These are phyloP conservation scores for Apiospora sp. DNA, from an alignment of 2,329 filamentous ascomycete genomes.

Conservation along the genomic window DNA sequence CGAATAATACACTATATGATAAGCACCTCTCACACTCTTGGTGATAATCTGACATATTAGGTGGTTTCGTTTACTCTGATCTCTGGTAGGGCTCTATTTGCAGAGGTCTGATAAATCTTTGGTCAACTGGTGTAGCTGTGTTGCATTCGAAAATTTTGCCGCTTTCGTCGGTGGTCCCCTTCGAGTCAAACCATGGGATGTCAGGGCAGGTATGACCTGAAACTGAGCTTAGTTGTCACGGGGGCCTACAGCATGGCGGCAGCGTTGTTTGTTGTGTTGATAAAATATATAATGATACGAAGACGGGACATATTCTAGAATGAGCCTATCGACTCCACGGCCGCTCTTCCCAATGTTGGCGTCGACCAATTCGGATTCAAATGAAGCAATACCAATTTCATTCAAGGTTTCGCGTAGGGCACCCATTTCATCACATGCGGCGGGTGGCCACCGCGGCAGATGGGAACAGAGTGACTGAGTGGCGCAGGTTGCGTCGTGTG, in stretches of 20 bases:
- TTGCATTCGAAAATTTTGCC: not conserved
- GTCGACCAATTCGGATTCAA: not conserved
- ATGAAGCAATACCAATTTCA: not conserved
- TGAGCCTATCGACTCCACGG: not conserved
- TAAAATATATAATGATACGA: not conserved
- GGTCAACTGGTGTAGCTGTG: not conserved
- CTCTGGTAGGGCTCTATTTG: not conserved
- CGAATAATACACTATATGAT: slow-evolving; percentile 7
- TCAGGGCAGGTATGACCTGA: not conserved
- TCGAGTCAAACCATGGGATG: too few species aligned
- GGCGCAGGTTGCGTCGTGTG: not conserved
- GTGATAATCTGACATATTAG: not conserved
- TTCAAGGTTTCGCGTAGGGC: slow-evolving; percentile 4
- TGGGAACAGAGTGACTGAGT: not conserved
- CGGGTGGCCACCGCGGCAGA: slow-evolving; percentile 11
- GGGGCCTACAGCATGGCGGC: not conserved
- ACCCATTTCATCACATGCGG: not conserved
- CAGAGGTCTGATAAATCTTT: not conserved
- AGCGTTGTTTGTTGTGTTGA: not conserved
- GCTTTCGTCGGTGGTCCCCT: too few species aligned
- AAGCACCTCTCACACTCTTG: not conserved
- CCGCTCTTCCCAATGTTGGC: not conserved
- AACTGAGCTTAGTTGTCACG: not conserved
- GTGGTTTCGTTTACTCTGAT: not conserved
- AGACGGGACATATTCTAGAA: not conserved